Conservation (phyloP, 306 rosid genomes). For the Trifolium repens region DNA sequence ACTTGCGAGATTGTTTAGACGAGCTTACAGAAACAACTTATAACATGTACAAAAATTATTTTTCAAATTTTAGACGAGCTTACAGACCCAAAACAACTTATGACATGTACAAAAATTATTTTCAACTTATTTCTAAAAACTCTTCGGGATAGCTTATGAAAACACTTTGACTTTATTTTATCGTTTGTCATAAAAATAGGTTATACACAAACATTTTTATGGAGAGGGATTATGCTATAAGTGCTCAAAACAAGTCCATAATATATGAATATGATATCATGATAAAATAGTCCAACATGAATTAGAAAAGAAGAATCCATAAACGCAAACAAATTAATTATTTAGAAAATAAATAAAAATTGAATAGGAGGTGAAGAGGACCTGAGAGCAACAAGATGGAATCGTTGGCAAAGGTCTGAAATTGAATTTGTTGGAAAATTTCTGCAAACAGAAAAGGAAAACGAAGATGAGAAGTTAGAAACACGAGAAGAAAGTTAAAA, state of each 20-base stretch:
- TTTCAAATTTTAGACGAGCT: background rate
- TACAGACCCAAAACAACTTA: too few species aligned
- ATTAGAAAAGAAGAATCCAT: too few species aligned
- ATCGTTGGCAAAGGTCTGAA: constrained; percentile 20
- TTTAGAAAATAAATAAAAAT: background rate
- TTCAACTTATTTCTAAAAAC: background rate
- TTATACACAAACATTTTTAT: too few species aligned
- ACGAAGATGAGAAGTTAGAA: background rate
- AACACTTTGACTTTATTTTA: too few species aligned
- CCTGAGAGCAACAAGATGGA: constrained; percentile 43
- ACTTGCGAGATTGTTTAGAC: background rate
- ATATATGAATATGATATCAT: too few species aligned
- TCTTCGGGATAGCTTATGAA: background rate
- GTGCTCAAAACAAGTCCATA: too few species aligned
- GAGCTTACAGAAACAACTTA: background rate
- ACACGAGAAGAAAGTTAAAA: background rate
- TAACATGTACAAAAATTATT: background rate
- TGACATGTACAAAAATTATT: background rate
- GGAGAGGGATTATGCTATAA: too few species aligned
- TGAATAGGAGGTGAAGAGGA: constrained; percentile 5
- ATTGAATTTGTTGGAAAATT: background rate
- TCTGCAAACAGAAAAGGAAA: constrained; percentile 34
- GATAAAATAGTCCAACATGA: too few species aligned
- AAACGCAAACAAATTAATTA: background rate
- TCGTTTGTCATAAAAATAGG: too few species aligned